phyloP scores from a whole-genome alignment of 306 rosid genomes.

The Medicago ruthenica region DNA sequence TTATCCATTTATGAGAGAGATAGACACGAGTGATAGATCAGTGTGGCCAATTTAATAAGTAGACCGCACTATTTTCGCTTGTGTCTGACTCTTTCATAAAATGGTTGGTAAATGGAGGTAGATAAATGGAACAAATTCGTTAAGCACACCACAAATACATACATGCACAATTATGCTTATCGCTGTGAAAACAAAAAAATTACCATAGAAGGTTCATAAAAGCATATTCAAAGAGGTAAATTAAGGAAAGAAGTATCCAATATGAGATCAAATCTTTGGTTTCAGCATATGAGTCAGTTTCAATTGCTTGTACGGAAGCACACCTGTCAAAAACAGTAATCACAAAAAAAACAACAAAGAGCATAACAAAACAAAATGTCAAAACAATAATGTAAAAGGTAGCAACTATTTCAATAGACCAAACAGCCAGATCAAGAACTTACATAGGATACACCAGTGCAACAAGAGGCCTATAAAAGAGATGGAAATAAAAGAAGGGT shows the following conservation, averaged over 20 bases:
- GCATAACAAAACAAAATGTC: not conserved
- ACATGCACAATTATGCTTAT: too few relatives aligned
- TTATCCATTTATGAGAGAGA: too few relatives aligned
- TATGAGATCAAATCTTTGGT: slow-evolving; percentile 60
- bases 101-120: too few relatives aligned
- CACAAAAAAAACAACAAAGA: slow-evolving; percentile 3
- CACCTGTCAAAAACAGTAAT: slow-evolving; percentile 46
- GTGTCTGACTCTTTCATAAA: too few relatives aligned
- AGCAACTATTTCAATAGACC: not conserved
- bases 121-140: too few relatives aligned
- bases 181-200: too few relatives aligned
- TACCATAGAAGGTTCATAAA: slow-evolving; percentile 49
- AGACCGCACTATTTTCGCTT: too few relatives aligned
- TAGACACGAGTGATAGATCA: too few relatives aligned
- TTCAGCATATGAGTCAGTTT: slow-evolving; percentile 48
- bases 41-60: too few relatives aligned
- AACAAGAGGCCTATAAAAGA: slow-evolving; percentile 56
- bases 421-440: slow-evolving; percentile 31
- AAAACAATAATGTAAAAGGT: not conserved
- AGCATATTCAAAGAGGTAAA: slow-evolving; percentile 56
- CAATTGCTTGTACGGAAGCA: slow-evolving; percentile 66
- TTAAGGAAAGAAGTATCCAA: slow-evolving; percentile 63
- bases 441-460: slow-evolving; percentile 71
- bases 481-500: not conserved
- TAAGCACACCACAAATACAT: too few relatives aligned